Conservation (phyloP, 805 yeast genomes). For the Middelhovenomyces tepae region DNA sequence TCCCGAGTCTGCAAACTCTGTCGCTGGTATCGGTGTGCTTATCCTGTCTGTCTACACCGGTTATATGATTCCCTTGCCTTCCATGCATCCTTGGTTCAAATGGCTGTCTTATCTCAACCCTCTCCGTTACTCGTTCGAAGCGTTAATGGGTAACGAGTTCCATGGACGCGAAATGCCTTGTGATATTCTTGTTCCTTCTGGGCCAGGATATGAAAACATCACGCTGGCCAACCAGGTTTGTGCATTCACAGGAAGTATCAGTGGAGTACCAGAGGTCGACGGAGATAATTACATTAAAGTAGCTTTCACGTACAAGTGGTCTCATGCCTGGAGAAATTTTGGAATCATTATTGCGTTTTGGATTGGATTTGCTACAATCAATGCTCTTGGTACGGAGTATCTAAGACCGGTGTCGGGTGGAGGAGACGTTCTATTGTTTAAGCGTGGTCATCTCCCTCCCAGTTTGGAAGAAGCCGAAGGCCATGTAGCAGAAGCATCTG, state of each 20-base stretch:
- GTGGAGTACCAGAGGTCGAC: slow-evolving; percentile 44
- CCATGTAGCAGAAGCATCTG: slow-evolving; percentile 20
- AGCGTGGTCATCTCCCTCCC: slow-evolving; percentile 29
- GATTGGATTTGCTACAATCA: slow-evolving; percentile 28
- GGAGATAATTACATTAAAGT: slow-evolving; percentile 51
- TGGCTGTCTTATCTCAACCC: slow-evolving; percentile 58
- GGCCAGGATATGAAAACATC: slow-evolving; percentile 40
- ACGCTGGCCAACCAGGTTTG: slow-evolving; percentile 41
- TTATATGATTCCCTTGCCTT: slow-evolving; percentile 46
- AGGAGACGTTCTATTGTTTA: slow-evolving; percentile 26
- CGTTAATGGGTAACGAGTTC: slow-evolving; percentile 59
- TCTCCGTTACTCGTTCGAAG: slow-evolving; percentile 49
- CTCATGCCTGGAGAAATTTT: slow-evolving; percentile 73
- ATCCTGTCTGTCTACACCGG: slow-evolving; percentile 54
- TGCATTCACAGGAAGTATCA: slow-evolving; percentile 48
- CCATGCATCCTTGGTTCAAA: slow-evolving; percentile 64
- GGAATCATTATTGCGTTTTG: slow-evolving; percentile 55
- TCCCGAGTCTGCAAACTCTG: slow-evolving; percentile 49
- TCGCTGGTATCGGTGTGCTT: slow-evolving; percentile 48
- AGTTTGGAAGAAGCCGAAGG: slow-evolving; percentile 19
- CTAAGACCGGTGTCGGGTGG: slow-evolving; percentile 25
- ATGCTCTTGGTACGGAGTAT: slow-evolving; percentile 27
- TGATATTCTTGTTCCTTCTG: slow-evolving; percentile 48
- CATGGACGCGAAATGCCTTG: slow-evolving; percentile 49
- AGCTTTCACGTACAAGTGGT: slow-evolving; percentile 43